A percentile compares a stretch with the other conserved stretches of the same genome.
These are phyloP conservation scores for Fraxinus greggii DNA, from an alignment of 305 asterid species.

Conservation along the genomic window DNA sequence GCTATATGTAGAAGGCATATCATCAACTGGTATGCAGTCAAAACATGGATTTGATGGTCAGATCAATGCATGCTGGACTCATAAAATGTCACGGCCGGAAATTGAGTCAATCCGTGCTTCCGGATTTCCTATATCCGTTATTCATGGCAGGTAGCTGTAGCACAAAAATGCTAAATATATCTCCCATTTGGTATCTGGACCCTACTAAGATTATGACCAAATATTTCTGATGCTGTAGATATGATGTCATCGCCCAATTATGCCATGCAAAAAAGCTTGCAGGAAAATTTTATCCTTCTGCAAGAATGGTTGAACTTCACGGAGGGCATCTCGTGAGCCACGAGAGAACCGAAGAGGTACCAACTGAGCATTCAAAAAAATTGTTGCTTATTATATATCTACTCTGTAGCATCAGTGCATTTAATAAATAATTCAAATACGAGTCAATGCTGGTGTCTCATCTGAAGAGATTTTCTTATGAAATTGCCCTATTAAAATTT, in stretches of 20 bases:
- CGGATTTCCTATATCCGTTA: constrained; percentile 77
- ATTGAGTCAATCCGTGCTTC: constrained; percentile 62
- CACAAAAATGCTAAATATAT: neutral
- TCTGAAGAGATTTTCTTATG: neutral
- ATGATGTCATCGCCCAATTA: constrained; percentile 88
- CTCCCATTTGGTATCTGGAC: constrained; percentile 5
- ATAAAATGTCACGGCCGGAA: constrained; percentile 58
- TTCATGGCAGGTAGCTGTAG: constrained; percentile 93
- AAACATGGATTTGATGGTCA: constrained; percentile 89
- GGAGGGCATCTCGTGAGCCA: constrained; percentile 97
- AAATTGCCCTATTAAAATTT: neutral
- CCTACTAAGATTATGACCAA: constrained; percentile 20
- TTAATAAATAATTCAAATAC: neutral
- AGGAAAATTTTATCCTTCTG: constrained; percentile 66
- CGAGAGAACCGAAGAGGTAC: constrained; percentile 93
- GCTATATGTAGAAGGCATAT: constrained; percentile 89
- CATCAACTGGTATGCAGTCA: constrained; percentile 88
- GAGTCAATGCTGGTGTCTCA: neutral
- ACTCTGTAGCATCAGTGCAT: neutral
- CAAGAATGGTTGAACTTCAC: constrained; percentile 91
- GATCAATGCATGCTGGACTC: constrained; percentile 94
- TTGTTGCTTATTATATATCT: neutral
- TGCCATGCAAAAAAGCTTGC: constrained; percentile 82
- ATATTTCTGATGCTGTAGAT: constrained; percentile 41
- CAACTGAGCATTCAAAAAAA: neutral